Conservation (phyloP, 495 filamentous ascomycete species). For the Terfezia boudieri region DNA sequence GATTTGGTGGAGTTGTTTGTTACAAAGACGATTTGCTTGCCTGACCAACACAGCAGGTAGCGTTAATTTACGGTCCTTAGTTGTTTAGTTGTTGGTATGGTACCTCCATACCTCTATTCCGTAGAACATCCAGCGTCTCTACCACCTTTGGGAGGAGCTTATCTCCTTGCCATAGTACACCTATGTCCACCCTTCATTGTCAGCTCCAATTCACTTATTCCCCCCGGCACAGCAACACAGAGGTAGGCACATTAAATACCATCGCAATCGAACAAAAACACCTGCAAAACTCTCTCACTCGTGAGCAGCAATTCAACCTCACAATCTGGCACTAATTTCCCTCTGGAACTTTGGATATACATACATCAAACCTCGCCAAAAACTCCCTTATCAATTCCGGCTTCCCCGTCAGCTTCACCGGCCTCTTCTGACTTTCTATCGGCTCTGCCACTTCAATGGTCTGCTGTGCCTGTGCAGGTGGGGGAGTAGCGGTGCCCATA, state of each 20-base stretch:
- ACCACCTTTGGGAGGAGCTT: slow-evolving; percentile 61
- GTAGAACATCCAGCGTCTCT: slow-evolving; percentile 61
- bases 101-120: slow-evolving; percentile 39
- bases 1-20: slow-evolving; percentile 99
- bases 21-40: slow-evolving; percentile 86
- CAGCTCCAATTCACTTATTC: too few relatives aligned
- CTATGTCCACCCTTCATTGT: slow-evolving; percentile 24
- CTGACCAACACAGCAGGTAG: slow-evolving; percentile 21
- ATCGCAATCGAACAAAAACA: slow-evolving; percentile 93
- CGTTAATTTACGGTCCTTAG: slow-evolving; percentile 1
- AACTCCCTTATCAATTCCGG: slow-evolving; percentile 53
- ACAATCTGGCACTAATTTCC: background rate
- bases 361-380: slow-evolving; percentile 72
- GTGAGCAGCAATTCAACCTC: too few relatives aligned
- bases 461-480: background rate
- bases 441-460: background rate
- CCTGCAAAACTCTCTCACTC: slow-evolving; percentile 25
- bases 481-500: background rate
- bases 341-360: slow-evolving; percentile 19
- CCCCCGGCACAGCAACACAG: background rate
- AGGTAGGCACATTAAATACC: slow-evolving; percentile 30
- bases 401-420: slow-evolving; percentile 53
- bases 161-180: slow-evolving; percentile 90
- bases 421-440: background rate
- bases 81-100: background rate